Evolutionary conservation across 2,329 filamentous ascomycete species (phyloP).

Genomic region (Colletotrichum melonis): DNA sequence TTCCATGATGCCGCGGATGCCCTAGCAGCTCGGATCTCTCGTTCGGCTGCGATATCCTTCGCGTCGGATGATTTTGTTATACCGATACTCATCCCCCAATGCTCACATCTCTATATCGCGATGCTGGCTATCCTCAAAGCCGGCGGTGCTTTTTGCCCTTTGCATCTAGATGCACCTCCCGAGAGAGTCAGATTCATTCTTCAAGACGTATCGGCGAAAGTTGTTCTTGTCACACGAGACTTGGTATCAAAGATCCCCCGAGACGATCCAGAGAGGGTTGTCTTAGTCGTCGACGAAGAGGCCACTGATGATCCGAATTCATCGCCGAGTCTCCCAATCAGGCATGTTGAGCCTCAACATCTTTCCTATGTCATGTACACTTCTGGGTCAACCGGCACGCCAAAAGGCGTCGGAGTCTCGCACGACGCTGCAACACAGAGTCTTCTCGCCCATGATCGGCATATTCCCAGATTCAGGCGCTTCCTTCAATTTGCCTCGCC

Average conservation of each 20-base stretch:
- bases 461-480: slow-evolving; percentile 80
- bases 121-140: slow-evolving; percentile 83
- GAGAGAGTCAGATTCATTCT: slow-evolving; percentile 86
- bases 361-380: slow-evolving; percentile 87
- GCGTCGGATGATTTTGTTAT: slow-evolving; percentile 58
- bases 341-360: slow-evolving; percentile 54
- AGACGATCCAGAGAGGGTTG: slow-evolving; percentile 41
- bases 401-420: slow-evolving; percentile 87
- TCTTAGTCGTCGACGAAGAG: slow-evolving; percentile 51
- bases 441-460: slow-evolving; percentile 81
- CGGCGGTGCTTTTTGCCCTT: slow-evolving; percentile 86
- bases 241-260: slow-evolving; percentile 54
- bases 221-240: slow-evolving; percentile 73
- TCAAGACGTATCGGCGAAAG: slow-evolving; percentile 75
- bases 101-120: slow-evolving; percentile 80
- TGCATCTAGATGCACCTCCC: slow-evolving; percentile 80
- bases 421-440: slow-evolving; percentile 86
- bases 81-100: slow-evolving; percentile 83
- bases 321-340: slow-evolving; percentile 52
- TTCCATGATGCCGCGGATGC: slow-evolving; percentile 69
- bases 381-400: slow-evolving; percentile 87
- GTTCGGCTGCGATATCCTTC: neutral
- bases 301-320: neutral
- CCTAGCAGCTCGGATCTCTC: slow-evolving; percentile 65
- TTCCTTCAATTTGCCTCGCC: slow-evolving; percentile 94